Conservation (phyloP, 2,329 filamentous ascomycete species). For the Fusarium tanahbumbuense region DNA sequence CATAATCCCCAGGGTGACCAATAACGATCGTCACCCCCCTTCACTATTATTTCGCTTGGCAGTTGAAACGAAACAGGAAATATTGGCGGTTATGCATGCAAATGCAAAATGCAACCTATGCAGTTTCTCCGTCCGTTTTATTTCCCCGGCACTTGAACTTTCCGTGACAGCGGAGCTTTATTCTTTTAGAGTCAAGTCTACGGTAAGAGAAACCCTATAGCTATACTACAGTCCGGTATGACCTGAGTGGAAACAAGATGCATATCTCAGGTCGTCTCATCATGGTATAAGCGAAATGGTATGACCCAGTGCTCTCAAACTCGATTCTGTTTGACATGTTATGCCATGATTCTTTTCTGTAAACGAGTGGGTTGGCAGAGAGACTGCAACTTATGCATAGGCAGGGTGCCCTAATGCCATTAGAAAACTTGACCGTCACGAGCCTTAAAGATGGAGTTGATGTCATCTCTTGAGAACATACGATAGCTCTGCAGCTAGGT, state of each 20-base stretch:
- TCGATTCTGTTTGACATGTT: neutral
- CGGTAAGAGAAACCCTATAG: neutral
- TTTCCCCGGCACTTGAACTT: conserved; percentile 23
- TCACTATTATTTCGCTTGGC: conserved; percentile 13
- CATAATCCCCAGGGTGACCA: conserved; percentile 4
- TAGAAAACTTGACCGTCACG: neutral
- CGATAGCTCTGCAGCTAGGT: too few species aligned
- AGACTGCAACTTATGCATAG: neutral
- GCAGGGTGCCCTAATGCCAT: neutral
- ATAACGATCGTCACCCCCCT: conserved; percentile 28
- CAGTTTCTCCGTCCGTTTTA: conserved; percentile 30
- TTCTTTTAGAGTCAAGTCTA: neutral
- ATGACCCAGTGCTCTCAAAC: neutral
- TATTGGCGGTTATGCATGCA: conserved; percentile 20
- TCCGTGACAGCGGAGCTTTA: conserved; percentile 1
- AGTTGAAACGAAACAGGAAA: conserved; percentile 37
- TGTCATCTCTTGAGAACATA: neutral
- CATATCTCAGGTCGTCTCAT: neutral
- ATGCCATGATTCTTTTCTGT: neutral
- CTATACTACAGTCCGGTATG: conserved; percentile 17
- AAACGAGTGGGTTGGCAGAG: neutral
- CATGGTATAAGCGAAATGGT: neutral
- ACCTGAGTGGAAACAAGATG: neutral
- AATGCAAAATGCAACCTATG: conserved; percentile 20
- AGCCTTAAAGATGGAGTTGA: neutral